A percentile compares a stretch with the other conserved stretches of the same genome.
Evolutionary conservation across 2,329 filamentous ascomycete species (phyloP).

Genomic region (Sporothrix phasma): DNA sequence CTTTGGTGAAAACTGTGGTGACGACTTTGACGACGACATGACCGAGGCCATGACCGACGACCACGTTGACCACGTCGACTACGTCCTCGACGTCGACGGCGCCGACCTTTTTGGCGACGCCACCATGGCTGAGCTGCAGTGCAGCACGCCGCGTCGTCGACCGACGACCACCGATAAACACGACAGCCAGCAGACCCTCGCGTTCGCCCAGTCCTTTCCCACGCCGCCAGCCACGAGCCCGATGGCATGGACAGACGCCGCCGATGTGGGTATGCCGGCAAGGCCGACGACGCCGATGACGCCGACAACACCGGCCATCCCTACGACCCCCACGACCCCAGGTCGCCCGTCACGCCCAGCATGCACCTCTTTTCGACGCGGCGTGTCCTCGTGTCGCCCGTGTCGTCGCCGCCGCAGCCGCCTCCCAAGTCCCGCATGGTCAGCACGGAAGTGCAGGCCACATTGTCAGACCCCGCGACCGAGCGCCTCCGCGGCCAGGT

Average conservation of each 20-base stretch:
- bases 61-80: slow-evolving; percentile 9
- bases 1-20: slow-evolving; percentile 17
- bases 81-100: slow-evolving; percentile 21
- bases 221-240: slow-evolving; percentile 49
- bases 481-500: slow-evolving; percentile 37
- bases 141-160: slow-evolving; percentile 38
- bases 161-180: neutral
- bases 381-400: neutral
- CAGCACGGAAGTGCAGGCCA: slow-evolving; percentile 32
- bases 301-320: too few species aligned
- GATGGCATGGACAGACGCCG: slow-evolving; percentile 16
- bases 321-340: too few species aligned
- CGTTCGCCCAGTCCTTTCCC: slow-evolving; percentile 29
- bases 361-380: slow-evolving; percentile 8
- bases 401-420: neutral
- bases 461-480: slow-evolving; percentile 34
- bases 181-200: slow-evolving; percentile 23
- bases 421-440: neutral
- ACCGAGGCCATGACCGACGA: slow-evolving; percentile 25
- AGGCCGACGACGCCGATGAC: slow-evolving; percentile 21
- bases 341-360: slow-evolving; percentile 25
- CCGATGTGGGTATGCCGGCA: neutral
- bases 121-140: slow-evolving; percentile 40
- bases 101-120: slow-evolving; percentile 37
- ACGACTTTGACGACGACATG: slow-evolving; percentile 31